phyloP scores from a whole-genome alignment of 805 yeast genomes.

The Torulaspora indica region DNA sequence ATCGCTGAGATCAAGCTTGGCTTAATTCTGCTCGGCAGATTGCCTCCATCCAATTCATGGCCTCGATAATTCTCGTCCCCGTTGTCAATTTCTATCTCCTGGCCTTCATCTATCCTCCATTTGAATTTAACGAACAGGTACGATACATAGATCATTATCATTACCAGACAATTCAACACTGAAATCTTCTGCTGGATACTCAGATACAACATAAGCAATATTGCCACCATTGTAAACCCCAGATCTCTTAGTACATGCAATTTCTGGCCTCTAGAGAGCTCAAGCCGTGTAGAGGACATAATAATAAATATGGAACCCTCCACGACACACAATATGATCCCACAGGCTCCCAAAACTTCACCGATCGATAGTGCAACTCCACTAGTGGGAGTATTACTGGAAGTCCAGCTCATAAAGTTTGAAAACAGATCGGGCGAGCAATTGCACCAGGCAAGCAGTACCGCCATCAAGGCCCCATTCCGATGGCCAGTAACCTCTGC shows the following conservation, averaged over 20 bases:
- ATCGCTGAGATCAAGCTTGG: slow-evolving; percentile 32
- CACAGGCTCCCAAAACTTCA: slow-evolving; percentile 38
- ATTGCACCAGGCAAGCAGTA: slow-evolving; percentile 37
- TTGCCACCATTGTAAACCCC: slow-evolving; percentile 24
- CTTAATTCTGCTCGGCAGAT: slow-evolving; percentile 18
- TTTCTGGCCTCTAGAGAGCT: slow-evolving; percentile 20
- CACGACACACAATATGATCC: slow-evolving; percentile 36
- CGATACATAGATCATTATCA: slow-evolving; percentile 25
- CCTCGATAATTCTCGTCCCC: slow-evolving; percentile 2
- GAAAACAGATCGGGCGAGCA: slow-evolving; percentile 38
- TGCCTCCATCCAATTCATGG: slow-evolving; percentile 7
- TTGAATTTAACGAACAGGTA: slow-evolving; percentile 23
- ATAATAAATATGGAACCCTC: slow-evolving; percentile 33
- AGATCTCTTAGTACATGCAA: slow-evolving; percentile 27
- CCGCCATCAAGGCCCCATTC: slow-evolving; percentile 30
- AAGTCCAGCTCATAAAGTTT: slow-evolving; percentile 36
- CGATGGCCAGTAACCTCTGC: slow-evolving; percentile 23
- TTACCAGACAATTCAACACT: slow-evolving; percentile 25
- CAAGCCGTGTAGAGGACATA: slow-evolving; percentile 23
- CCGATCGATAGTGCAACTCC: slow-evolving; percentile 35
- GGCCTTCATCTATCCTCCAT: slow-evolving; percentile 5
- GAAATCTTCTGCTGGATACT: slow-evolving; percentile 25
- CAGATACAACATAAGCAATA: slow-evolving; percentile 25
- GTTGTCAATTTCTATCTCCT: neutral
- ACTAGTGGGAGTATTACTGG: slow-evolving; percentile 13